Conservation (phyloP, 169 alveolate species). For the Plasmodium vinckei region DNA sequence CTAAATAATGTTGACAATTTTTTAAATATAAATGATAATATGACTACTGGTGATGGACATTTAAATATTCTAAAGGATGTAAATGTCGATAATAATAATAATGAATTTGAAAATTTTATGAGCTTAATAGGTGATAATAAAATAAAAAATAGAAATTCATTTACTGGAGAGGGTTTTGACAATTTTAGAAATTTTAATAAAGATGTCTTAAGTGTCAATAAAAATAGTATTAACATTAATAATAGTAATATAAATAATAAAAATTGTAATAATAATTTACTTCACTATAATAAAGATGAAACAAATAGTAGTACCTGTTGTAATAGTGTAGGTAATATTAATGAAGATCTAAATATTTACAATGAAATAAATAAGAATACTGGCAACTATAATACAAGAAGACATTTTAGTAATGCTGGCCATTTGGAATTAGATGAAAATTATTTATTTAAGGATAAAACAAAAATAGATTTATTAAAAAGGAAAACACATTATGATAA, state of each 20-base stretch:
- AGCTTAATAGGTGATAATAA: neutral
- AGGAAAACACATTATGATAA: slow-evolving; percentile 48
- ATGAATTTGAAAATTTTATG: slow-evolving; percentile 20
- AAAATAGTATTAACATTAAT: neutral
- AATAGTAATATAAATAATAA: neutral
- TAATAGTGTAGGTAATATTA: slow-evolving; percentile 53
- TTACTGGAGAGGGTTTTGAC: neutral
- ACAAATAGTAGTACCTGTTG: slow-evolving; percentile 58
- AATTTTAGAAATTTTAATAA: neutral
- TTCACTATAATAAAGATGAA: slow-evolving; percentile 26
- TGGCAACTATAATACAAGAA: slow-evolving; percentile 13
- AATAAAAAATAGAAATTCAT: neutral
- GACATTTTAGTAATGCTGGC: slow-evolving; percentile 7
- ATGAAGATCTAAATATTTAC: slow-evolving; percentile 4
- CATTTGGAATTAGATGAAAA: slow-evolving; percentile 23
- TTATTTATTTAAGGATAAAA: slow-evolving; percentile 11
- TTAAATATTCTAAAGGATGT: slow-evolving; percentile 12
- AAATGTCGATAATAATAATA: slow-evolving; percentile 19
- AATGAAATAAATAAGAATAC: neutral
- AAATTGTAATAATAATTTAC: slow-evolving; percentile 11
- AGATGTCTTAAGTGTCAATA: neutral
- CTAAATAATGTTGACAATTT: slow-evolving; percentile 7
- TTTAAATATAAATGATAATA: slow-evolving; percentile 4
- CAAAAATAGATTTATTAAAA: slow-evolving; percentile 28
- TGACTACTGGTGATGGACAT: slow-evolving; percentile 1